Evolutionary conservation across 306 rosid species (phyloP), one percentile per base, ranked within the genome.

Genomic region (Cucurbita argyrosperma): DNA sequence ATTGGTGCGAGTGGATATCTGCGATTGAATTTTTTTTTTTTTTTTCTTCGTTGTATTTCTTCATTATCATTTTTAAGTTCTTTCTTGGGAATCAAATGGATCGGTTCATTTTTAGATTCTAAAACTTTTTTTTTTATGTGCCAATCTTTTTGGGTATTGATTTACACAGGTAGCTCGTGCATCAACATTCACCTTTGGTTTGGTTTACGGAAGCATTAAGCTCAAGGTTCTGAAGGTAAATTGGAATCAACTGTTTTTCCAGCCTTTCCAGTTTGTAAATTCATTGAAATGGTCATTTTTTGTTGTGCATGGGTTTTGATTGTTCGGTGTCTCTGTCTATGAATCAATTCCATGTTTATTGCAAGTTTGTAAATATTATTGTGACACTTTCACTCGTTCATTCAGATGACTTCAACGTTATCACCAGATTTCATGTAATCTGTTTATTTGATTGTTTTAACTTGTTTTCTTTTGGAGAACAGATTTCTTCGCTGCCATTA

Each of bases 101-200:
- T 68, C 21, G 42, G 40, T 50, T 70, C 26, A 10, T 14, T n/a
- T n/a, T 10, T 38, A 23, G 40, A 26, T 39, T 40, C 15, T 8
- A 0, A 26, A 12, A 1, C 1, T 35, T 9, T 51, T 19, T 19
- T 50, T 21, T 61, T 58, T 13, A 7, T 21, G 19, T 8, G 1
- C 43, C 14, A n/a, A 56, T 56, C n/a, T 57, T 38, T 38, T 54
- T 50, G 14, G 13, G 8, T 26, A 8, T 52, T 63, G 38, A 30
- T 51, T 62, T 76, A 76, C 45, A 10, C 68, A 85, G 88, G 84
- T 85, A 26, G 84, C 88, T 47, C 88, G 88, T 52, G 88, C 76
- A 23, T 85, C 88, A 11, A 86, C 86, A 2, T 78, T 82, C 66
- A 54, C 81, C 45, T 53, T 80, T 2, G 84, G 84, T 47, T 38